Base-by-base conservation (phyloP, 306 rosid species). In the Cicer arietinum region DNA sequence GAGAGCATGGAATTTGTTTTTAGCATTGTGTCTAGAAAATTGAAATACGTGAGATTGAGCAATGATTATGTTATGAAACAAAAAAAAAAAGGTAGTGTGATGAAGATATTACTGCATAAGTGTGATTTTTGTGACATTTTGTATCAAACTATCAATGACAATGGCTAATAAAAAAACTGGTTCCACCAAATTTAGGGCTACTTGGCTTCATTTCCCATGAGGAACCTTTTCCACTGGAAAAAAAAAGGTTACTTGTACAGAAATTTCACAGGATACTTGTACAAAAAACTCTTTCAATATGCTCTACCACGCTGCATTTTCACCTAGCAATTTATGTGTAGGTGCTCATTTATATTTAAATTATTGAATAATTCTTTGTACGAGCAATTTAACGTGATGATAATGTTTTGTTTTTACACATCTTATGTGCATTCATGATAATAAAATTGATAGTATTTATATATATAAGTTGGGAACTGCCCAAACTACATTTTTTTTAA, bases 11-110 rank as follows among this genome's bases (percentile, higher is more conserved):
- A 66, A 51, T 65, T 57, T 64, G 11, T 46, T 54, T 67, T 67
- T 75, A 42, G 43, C 58, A 42, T 81, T 20, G 0, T 45, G 71
- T 70, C 74, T 65, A 40, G 53, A 72, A 65, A 76, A 63, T 72
- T 77, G 74, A 44, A 69, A 75, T 30, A 43, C 7, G 4, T 10
- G 22, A 40, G 66, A 45, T 62, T 71, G 75, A 54, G 20, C 25
- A 51, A 30, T 16, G 73, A 16, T 60, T 52, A 41, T 67, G 71
- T 65, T 17, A 16, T 35, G 53, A 7, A 51, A 16, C 20, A 39
- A 25, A 54, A 22, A 22, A 22, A 30, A 70, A 43, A 70, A 10
- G 16, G 37, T 8, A 12, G 18, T 47, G 53, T 47, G 52, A 46
- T 16, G 42, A 75, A 57, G 62, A 35, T 56, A 68, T 46, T 61